Evolutionary conservation across 768 basidiomycete genomes (phyloP).

Genomic region (Baorangia bicolor): DNA sequence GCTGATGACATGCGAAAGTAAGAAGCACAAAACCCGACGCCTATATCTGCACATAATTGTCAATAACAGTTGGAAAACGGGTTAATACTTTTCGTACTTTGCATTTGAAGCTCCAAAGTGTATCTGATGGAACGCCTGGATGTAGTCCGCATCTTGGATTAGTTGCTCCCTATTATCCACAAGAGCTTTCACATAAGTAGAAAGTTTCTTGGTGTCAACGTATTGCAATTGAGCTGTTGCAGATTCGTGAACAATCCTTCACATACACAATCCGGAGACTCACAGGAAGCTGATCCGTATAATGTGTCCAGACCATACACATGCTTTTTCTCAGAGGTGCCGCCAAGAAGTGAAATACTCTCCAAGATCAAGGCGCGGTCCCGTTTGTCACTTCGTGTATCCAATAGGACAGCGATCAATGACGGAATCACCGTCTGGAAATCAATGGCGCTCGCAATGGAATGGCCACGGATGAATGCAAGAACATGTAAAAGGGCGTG

Average conservation of each 20-base stretch:
- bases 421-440: conserved; percentile 79
- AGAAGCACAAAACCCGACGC: conserved; percentile 67
- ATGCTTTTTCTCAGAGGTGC: conserved; percentile 39
- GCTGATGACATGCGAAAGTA: conserved; percentile 75
- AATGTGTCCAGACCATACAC: conserved; percentile 75
- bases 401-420: conserved; percentile 55
- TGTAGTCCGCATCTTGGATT: conserved; percentile 54
- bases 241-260: conserved; percentile 9
- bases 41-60: conserved; percentile 51
- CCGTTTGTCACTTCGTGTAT: conserved; percentile 28
- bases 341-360: conserved; percentile 51
- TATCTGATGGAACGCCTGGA: conserved; percentile 59
- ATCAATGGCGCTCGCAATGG: conserved; percentile 56
- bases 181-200: conserved; percentile 55
- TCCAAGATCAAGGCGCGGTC: conserved; percentile 43
- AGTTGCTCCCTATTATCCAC: conserved; percentile 53
- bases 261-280: conserved; percentile 20
- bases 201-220: conserved; percentile 62
- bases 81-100: conserved; percentile 37
- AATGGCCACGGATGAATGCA: conserved; percentile 79
- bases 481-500: conserved; percentile 72
- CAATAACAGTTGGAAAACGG: conserved; percentile 35
- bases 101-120: conserved; percentile 46
- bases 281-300: conserved; percentile 63
- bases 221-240: conserved; percentile 58